These are phyloP conservation scores for Blepharisma japonicum DNA, from an alignment of 73 alveolate genomes.

Conservation along the genomic window DNA sequence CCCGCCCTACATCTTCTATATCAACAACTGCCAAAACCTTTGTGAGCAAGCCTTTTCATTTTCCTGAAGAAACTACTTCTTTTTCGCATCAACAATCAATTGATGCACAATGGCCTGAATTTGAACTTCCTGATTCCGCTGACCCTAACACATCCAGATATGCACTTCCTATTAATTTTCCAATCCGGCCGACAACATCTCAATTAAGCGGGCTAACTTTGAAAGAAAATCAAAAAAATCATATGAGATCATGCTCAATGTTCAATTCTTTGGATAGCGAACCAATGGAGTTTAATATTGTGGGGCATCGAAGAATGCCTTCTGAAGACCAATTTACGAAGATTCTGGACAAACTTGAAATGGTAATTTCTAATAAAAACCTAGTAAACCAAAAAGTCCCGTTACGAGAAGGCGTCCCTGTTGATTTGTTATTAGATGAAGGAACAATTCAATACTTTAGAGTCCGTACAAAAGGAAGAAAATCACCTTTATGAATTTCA, in stretches of 20 bases:
- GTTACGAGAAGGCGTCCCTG: neutral
- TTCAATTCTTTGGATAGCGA: no score
- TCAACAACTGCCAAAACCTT: no score
- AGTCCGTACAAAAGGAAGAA: neutral
- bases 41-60: no score
- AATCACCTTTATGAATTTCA: neutral
- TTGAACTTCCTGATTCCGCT: no score
- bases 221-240: constrained; percentile 15
- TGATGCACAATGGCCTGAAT: no score
- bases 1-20: no score
- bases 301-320: neutral
- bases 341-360: constrained; percentile 12
- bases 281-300: no score
- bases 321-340: constrained; percentile 10
- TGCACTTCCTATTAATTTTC: neutral
- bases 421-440: constrained; percentile 3
- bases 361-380: constrained; percentile 10
- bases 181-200: neutral
- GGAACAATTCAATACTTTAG: constrained; percentile 14
- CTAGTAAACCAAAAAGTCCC: neutral
- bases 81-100: no score
- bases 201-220: constrained; percentile 18
- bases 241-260: neutral
- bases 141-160: neutral
- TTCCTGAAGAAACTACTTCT: no score